Conservation (phyloP, 176 grass and related monocot species). For the Alloteropsis semialata region DNA sequence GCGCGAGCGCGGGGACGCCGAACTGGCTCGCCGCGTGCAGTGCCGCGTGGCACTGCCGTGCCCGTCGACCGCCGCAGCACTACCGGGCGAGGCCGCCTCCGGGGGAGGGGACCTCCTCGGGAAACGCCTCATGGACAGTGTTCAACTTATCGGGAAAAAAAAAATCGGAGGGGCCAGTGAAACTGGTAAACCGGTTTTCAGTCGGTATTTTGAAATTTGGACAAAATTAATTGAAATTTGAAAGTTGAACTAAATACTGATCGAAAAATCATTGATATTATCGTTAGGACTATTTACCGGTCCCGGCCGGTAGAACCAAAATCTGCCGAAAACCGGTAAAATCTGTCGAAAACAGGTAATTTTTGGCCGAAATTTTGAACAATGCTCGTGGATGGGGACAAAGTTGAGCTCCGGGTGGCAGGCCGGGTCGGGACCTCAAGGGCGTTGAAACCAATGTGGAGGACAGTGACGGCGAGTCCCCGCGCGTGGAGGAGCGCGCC, state of each 20-base stretch:
- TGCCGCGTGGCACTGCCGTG: not conserved
- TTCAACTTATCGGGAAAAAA: too few relatives aligned
- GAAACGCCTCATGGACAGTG: not conserved
- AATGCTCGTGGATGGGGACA: conserved; percentile 22
- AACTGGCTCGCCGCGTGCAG: not conserved
- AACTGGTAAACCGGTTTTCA: too few relatives aligned
- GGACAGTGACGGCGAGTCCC: conserved; percentile 33
- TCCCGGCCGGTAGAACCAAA: too few relatives aligned
- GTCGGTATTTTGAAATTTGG: too few relatives aligned
- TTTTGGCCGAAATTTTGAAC: too few relatives aligned
- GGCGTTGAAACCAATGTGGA: conserved; percentile 35
- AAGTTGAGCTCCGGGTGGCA: conserved; percentile 24
- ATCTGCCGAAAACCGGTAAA: too few relatives aligned
- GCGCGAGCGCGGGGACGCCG: not conserved
- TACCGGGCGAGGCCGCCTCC: not conserved
- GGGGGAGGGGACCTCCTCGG: not conserved
- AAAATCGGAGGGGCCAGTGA: too few relatives aligned
- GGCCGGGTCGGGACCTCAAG: conserved; percentile 22
- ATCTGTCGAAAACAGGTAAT: too few relatives aligned
- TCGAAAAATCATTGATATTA: too few relatives aligned
- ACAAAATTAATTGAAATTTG: too few relatives aligned
- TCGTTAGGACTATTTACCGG: too few relatives aligned
- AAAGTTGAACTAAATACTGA: too few relatives aligned
- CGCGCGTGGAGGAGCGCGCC: not conserved
- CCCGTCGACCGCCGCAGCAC: conserved; percentile 5